Conservation (phyloP, 2,329 filamentous ascomycete species). For the Ophiostoma himal-ulmi region DNA sequence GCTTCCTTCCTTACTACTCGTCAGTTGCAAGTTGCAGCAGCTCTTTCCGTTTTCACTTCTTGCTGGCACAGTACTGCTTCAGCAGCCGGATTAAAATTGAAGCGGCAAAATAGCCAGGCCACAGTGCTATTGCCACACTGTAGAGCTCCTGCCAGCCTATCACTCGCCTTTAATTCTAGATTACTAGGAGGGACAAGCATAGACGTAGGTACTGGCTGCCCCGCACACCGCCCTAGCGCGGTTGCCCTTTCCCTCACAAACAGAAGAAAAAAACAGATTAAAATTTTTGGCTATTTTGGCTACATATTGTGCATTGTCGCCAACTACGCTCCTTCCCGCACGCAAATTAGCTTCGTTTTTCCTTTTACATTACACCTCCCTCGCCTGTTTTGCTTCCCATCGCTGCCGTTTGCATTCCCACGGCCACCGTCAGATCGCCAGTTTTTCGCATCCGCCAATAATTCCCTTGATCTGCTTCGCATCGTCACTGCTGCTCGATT, state of each 20-base stretch:
- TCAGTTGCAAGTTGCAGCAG: not conserved
- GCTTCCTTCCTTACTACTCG: not conserved
- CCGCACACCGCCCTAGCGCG: constrained; percentile 26
- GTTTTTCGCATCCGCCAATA: not conserved
- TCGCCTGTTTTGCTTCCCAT: constrained; percentile 8
- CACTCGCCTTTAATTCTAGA: constrained; percentile 22
- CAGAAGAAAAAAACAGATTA: constrained; percentile 23
- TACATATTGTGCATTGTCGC: constrained; percentile 23
- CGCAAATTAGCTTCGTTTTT: constrained; percentile 14
- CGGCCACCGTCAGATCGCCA: constrained; percentile 13
- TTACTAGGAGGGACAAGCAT: constrained; percentile 14
- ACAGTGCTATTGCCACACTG: not conserved
- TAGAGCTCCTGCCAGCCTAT: constrained; percentile 19
- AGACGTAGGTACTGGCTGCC: constrained; percentile 16
- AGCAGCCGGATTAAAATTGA: constrained; percentile 10
- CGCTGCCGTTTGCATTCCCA: not conserved
- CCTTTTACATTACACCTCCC: not conserved
- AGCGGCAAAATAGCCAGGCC: not conserved
- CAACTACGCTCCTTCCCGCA: constrained; percentile 13
- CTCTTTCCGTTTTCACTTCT: not conserved
- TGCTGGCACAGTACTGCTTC: not conserved
- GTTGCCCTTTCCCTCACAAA: constrained; percentile 23
- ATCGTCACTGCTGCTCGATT: not conserved
- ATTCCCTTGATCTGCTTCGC: not conserved
- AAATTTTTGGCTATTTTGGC: constrained; percentile 16